Percentiles rank a stretch among this genome's conserved stretches.
Conservation (phyloP, 2,329 filamentous ascomycete species). For the Colletotrichum chlorophyti region DNA sequence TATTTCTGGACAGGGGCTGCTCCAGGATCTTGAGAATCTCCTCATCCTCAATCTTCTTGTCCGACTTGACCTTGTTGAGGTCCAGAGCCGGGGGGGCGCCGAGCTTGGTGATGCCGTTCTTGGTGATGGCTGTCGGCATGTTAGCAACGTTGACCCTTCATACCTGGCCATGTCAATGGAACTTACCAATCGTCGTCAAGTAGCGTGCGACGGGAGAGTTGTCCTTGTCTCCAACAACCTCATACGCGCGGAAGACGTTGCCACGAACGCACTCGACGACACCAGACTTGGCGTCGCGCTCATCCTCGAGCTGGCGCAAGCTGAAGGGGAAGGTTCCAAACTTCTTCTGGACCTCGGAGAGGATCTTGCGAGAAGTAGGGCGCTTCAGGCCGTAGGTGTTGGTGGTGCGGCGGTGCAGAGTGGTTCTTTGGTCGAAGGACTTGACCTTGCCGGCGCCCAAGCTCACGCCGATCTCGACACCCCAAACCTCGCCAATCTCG, state of each 20-base stretch:
- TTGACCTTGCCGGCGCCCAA: constrained; percentile 95
- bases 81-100: constrained; percentile 79
- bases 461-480: constrained; percentile 93
- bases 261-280: constrained; percentile 95
- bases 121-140: constrained; percentile 78
- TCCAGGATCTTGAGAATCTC: constrained; percentile 95
- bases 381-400: constrained; percentile 95
- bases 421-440: constrained; percentile 84
- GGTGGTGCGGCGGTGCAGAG: constrained; percentile 89
- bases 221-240: constrained; percentile 95
- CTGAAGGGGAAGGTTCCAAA: constrained; percentile 98
- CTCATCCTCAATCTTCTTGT: constrained; percentile 98
- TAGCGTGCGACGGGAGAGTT: constrained; percentile 82
- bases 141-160: constrained; percentile 6
- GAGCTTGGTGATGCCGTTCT: constrained; percentile 92
- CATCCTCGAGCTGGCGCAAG: constrained; percentile 94
- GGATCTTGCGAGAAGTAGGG: constrained; percentile 87
- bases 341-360: constrained; percentile 96
- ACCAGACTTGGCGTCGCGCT: constrained; percentile 93
- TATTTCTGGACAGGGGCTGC: constrained; percentile 84
- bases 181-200: constrained; percentile 91
- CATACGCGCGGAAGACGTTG: constrained; percentile 93
- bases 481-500: constrained; percentile 94
- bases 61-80: constrained; percentile 83
- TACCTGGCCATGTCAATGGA: not conserved